Evolutionary conservation across 768 basidiomycete species (phyloP).

Genomic region (Macrolepiota dolichaula): DNA sequence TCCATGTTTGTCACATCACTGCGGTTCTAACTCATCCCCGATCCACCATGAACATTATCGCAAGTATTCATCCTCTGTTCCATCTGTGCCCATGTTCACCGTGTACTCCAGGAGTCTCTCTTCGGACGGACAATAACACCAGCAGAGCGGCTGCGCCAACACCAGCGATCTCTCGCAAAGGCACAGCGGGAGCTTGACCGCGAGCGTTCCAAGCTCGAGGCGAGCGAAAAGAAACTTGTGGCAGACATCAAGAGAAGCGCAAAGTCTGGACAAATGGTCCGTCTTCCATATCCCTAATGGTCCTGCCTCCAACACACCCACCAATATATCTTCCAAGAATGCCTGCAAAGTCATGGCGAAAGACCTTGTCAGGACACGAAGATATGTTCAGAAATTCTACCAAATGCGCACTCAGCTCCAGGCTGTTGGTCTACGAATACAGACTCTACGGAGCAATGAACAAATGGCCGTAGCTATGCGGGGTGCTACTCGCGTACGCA

Average conservation of each 20-base stretch:
- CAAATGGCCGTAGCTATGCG: conserved; percentile 99
- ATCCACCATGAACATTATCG: conserved; percentile 74
- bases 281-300: conserved; percentile 16
- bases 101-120: conserved; percentile 72
- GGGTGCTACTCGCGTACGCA: conserved; percentile 87
- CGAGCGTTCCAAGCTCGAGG: conserved; percentile 90
- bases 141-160: conserved; percentile 93
- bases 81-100: neutral
- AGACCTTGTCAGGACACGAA: conserved; percentile 92
- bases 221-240: conserved; percentile 95
- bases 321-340: conserved; percentile 51
- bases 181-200: conserved; percentile 98
- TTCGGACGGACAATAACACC: conserved; percentile 95
- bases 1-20: conserved; percentile 18
- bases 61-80: conserved; percentile 28
- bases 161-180: conserved; percentile 93
- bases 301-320: conserved; percentile 7
- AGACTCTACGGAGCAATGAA: conserved; percentile 94
- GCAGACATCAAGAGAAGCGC: conserved; percentile 96
- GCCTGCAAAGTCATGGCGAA: conserved; percentile 99
- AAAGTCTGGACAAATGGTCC: conserved; percentile 90
- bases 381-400: conserved; percentile 97
- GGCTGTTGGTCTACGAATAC: conserved; percentile 92
- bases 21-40: conserved; percentile 13
- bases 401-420: conserved; percentile 99